Conservation (phyloP, 2,329 filamentous ascomycete species). For the Penicillium griseofulvum region DNA sequence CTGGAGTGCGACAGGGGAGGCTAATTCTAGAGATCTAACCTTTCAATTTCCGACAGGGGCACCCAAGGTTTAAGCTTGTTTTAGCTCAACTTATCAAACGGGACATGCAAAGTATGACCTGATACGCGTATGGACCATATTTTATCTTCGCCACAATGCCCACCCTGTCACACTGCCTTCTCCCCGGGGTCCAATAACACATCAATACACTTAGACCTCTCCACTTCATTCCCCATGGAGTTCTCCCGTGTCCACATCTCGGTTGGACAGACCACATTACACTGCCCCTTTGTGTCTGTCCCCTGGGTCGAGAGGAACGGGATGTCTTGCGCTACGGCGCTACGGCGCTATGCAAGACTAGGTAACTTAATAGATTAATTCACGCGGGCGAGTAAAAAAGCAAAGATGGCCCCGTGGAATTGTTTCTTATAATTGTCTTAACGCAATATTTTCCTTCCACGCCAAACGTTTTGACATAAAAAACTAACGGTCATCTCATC, state of each 20-base stretch:
- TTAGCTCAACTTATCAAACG: conserved; percentile 16
- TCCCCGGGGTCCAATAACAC: background rate
- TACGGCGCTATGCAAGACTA: background rate
- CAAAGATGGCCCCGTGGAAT: background rate
- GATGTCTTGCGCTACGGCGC: conserved; percentile 2
- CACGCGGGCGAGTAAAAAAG: background rate
- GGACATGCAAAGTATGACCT: background rate
- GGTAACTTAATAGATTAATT: conserved; percentile 8
- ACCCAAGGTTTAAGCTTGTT: conserved; percentile 22
- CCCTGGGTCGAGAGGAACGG: conserved; percentile 5
- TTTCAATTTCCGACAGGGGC: conserved; percentile 15
- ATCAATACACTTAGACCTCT: background rate
- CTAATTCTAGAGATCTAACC: conserved; percentile 2
- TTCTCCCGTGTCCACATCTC: conserved; percentile 11
- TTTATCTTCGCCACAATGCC: conserved; percentile 4
- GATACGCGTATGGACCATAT: conserved; percentile 4
- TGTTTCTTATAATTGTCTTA: background rate
- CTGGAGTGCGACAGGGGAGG: background rate
- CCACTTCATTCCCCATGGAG: conserved; percentile 2
- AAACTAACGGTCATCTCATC: background rate
- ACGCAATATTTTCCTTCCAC: background rate
- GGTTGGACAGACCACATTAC: conserved; percentile 9
- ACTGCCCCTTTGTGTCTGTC: conserved; percentile 14
- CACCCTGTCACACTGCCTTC: background rate
- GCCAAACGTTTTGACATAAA: background rate